Base-by-base conservation (phyloP, 208 protist species). In the Plasmodiophora brassicae region DNA sequence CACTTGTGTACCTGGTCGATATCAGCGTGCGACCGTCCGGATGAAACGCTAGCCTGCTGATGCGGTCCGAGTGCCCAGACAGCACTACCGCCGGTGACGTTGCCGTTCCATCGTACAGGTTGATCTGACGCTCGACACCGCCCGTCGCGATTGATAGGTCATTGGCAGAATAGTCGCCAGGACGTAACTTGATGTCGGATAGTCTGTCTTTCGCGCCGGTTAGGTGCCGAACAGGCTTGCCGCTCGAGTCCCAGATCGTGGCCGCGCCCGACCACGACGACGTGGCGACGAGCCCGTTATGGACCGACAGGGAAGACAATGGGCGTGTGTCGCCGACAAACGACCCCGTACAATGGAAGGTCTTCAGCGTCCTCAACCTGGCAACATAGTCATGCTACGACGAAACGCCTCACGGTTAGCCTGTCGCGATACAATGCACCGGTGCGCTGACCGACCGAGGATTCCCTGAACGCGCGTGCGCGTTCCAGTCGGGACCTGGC, bases 151-250 rank as follows among this genome's bases (percentile, higher is more conserved):
- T 78, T 8, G 65, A 78, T n/a, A 78, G 14, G 41, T n/a, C 32
- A 78, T n/a, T 44, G 41, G 65, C 32, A n/a, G 65, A 78, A 5
- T n/a, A 78, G n/a, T 8, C 5, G 41, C 32, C 5, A 14, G 85
- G 85, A 36, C n/a, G 8, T 32, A 88, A 88, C 53, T 43, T 54
- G 35, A 20, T 43, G 41, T 83, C 50, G 14, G 50, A 46, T 14
- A 88, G 28, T 22, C 85, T 20, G 20, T 88, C 85, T 1, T 20
- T 85, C n/a, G 44, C 32, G 10, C 85, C 85, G 32, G 38, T 86
- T 28, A 86, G 41, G 8, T 54, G 28, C 44, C 28, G 38, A 46
- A 54, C 83, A 54, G 8, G 20, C 28, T 28, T 1, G 38, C 39
- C 10, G 83, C 20, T 20, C 8, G 39, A 53, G 39, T 86, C 83